Evolutionary conservation across 257 asterid genomes (phyloP).

Genomic region (Mentha longifolia): DNA sequence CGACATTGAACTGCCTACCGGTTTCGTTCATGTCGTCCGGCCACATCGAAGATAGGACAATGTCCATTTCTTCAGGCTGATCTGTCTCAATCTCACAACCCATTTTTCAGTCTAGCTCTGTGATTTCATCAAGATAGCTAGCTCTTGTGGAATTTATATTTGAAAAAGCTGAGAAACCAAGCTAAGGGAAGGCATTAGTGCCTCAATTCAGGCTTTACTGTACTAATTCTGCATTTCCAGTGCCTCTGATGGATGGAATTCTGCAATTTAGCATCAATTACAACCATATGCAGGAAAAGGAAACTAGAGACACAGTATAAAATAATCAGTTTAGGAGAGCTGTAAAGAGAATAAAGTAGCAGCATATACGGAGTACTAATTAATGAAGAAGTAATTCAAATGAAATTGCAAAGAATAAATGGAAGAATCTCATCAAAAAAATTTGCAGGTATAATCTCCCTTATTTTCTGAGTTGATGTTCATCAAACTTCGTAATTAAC

Average conservation of each 20-base stretch:
- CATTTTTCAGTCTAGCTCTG: constrained; percentile 28
- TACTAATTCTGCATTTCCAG: neutral
- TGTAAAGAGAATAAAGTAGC: constrained; percentile 30
- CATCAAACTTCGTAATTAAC: neutral
- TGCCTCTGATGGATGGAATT: constrained; percentile 17
- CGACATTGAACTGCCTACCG: constrained; percentile 83
- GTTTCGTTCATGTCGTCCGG: constrained; percentile 91
- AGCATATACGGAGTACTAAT: constrained; percentile 24
- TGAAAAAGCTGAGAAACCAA: constrained; percentile 10
- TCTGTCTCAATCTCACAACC: constrained; percentile 78
- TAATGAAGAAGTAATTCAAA: constrained; percentile 9
- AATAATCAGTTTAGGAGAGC: constrained; percentile 29
- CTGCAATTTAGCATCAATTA: neutral
- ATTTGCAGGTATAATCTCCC: neutral
- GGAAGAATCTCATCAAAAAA: neutral
- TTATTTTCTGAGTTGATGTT: neutral
- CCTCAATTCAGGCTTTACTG: neutral
- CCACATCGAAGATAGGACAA: constrained; percentile 93
- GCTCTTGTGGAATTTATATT: neutral
- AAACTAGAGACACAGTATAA: neutral
- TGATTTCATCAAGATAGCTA: neutral
- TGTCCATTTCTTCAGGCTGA: constrained; percentile 73
- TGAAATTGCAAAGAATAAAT: neutral
- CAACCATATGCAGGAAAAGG: constrained; percentile 17
- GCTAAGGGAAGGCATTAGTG: constrained; percentile 22